A percentile compares a stretch with the other conserved stretches of the same genome.
phyloP scores from a whole-genome alignment of 257 asterid species.

The Handroanthus guayacan region DNA sequence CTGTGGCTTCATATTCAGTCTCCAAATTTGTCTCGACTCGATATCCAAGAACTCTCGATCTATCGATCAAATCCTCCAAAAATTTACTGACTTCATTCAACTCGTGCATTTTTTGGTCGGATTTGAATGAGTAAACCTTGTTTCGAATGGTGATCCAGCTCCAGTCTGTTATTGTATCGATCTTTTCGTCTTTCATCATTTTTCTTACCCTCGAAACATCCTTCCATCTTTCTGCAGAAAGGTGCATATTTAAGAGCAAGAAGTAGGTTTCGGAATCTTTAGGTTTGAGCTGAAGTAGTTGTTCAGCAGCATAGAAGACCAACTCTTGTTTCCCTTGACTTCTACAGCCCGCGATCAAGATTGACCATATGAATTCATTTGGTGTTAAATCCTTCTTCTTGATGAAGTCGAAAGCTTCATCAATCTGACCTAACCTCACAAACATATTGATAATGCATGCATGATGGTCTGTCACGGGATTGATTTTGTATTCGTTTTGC shows the following conservation, averaged over 20 bases:
- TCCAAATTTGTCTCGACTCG: slow-evolving; percentile 45
- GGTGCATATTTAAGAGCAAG: slow-evolving; percentile 71
- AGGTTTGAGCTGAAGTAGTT: slow-evolving; percentile 74
- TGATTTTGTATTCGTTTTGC: slow-evolving; percentile 67
- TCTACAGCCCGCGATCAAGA: slow-evolving; percentile 80
- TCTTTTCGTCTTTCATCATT: slow-evolving; percentile 69
- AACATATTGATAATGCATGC: slow-evolving; percentile 82
- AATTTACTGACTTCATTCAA: slow-evolving; percentile 42
- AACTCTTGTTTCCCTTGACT: slow-evolving; percentile 76
- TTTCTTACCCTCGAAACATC: slow-evolving; percentile 82
- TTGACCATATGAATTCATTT: slow-evolving; percentile 85
- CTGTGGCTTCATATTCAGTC: slow-evolving; percentile 37
- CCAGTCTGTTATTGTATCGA: slow-evolving; percentile 67
- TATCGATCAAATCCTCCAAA: slow-evolving; percentile 57
- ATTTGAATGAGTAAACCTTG: slow-evolving; percentile 70
- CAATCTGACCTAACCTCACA: slow-evolving; percentile 75
- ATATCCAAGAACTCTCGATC: slow-evolving; percentile 57
- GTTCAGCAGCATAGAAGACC: slow-evolving; percentile 75
- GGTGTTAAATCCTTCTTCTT: slow-evolving; percentile 58
- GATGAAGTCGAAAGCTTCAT: slow-evolving; percentile 78
- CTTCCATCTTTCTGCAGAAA: slow-evolving; percentile 72
- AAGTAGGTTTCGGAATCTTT: slow-evolving; percentile 69
- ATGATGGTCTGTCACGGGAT: slow-evolving; percentile 81
- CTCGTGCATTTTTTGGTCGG: slow-evolving; percentile 40
- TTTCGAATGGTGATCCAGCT: slow-evolving; percentile 84